phyloP scores from a whole-genome alignment of 2,329 filamentous ascomycete genomes.

The Escovopsis sp. region DNA sequence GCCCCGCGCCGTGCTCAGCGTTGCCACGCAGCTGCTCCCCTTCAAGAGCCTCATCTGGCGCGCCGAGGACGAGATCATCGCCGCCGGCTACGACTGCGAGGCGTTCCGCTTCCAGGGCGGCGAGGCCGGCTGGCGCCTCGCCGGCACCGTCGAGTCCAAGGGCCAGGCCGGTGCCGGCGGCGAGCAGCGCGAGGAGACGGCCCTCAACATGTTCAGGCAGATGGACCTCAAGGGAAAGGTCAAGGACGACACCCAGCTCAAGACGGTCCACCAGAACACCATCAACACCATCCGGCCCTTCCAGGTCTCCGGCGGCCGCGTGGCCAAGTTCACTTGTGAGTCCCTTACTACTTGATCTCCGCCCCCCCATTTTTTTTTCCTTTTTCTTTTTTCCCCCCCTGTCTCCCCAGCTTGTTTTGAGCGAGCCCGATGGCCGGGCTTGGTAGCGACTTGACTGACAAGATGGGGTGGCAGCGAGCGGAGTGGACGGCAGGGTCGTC shows the following conservation, averaged over 20 bases:
- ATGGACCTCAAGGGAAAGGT: conserved; percentile 96
- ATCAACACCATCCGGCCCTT: conserved; percentile 73
- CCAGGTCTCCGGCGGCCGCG: conserved; percentile 46
- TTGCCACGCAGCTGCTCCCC: conserved; percentile 79
- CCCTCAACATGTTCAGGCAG: conserved; percentile 94
- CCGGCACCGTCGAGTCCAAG: conserved; percentile 67
- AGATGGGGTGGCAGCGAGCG: conserved; percentile 43
- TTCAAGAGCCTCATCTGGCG: conserved; percentile 92
- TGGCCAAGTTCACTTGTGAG: conserved; percentile 80
- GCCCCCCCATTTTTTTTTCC: too few species aligned
- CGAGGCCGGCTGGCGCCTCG: conserved; percentile 68
- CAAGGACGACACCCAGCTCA: conserved; percentile 85
- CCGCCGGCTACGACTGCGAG: conserved; percentile 81
- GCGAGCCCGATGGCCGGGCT: too few species aligned
- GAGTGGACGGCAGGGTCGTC: conserved; percentile 69
- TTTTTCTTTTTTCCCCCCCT: too few species aligned
- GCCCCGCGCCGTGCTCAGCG: conserved; percentile 75
- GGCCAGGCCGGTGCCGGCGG: conserved; percentile 44
- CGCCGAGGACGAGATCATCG: conserved; percentile 82
- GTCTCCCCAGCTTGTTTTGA: too few species aligned
- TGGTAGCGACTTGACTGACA: conserved; percentile 10
- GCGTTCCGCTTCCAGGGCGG: conserved; percentile 77
- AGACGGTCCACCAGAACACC: conserved; percentile 93
- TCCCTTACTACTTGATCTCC: conserved; percentile 14
- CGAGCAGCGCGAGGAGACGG: conserved; percentile 68